Evolutionary conservation across 768 basidiomycete species (phyloP).

Genomic region (Bullera alba): DNA sequence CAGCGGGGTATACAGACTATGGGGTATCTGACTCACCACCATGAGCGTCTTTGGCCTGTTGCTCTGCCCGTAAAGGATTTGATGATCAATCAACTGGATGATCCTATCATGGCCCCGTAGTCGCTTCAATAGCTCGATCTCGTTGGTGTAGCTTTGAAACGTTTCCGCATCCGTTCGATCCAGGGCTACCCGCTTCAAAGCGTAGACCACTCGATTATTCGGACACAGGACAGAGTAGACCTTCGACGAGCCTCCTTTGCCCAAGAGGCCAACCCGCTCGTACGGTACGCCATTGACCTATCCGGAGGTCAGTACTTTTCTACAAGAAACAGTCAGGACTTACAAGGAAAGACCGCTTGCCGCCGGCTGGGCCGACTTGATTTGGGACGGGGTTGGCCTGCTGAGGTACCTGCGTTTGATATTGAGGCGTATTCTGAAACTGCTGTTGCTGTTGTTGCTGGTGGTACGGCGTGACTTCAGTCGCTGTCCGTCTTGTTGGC

Average conservation of each 20-base stretch:
- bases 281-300: constrained; percentile 76
- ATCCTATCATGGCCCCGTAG: constrained; percentile 88
- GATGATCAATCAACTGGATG: constrained; percentile 83
- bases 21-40: constrained; percentile 49
- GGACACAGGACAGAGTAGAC: constrained; percentile 83
- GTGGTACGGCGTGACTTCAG: constrained; percentile 2
- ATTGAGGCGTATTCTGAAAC: not conserved
- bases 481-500: too few species aligned
- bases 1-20: not conserved
- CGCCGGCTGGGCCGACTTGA: not conserved
- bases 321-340: constrained; percentile 1
- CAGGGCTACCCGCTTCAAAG: constrained; percentile 84
- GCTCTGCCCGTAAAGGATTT: constrained; percentile 73
- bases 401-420: not conserved
- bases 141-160: constrained; percentile 88
- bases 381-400: not conserved
- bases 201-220: constrained; percentile 65
- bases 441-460: constrained; percentile 10
- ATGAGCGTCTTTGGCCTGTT: constrained; percentile 51
- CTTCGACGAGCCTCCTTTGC: constrained; percentile 89
- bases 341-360: constrained; percentile 34
- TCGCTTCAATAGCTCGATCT: constrained; percentile 86
- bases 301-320: not conserved
- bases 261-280: constrained; percentile 77
- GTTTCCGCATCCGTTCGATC: constrained; percentile 85